Base-by-base conservation (phyloP, 805 yeast genomes). In the Saccharomycopsis oosterbeekiorum region DNA sequence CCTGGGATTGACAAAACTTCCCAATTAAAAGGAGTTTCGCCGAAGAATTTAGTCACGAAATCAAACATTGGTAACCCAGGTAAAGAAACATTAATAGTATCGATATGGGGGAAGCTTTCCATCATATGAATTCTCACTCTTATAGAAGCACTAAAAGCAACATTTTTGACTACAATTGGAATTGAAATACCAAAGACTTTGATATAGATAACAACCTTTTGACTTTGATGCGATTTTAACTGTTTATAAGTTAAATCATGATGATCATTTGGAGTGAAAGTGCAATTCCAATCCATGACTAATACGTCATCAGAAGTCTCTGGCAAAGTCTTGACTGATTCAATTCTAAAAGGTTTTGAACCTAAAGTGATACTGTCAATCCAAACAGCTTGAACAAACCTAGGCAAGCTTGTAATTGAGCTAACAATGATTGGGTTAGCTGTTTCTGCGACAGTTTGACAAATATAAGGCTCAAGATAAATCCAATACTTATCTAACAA, bases 221-320 rank as follows among this genome's bases (percentile, higher is more conserved):
- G 96, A 73, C 92, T 91, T 53, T 91, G 92, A 67, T 84, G 84
- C 71, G 85, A 89, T 70, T 86, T 89, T 73, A 87, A 72, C 73
- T 94, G 97, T 69, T 93, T 89, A 34, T 85, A 84, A 60, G 90
- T 89, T 67, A 90, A 76, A 72, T 94, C 99, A 51, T 87, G 86
- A 57, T 83, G 73, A 47, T 91, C 88, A 73, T 89, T 90, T n/a
- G 99, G 99, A 34, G 89, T 87, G 76, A 92, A 89, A 0, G 97
- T 88, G 54, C 88, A 81, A 51, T 85, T 87, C 97, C 97, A 93
- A 74, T 94, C 99, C 97, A 94, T 94, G 59, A 96, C 97, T 11
- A 93, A 96, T 59, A 94, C 86, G 70, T 93, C 97, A 64, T 87
- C 88, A 37, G 84, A 85, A n/a, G 97, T 93, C 65, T 93, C 89